Percentiles rank a stretch among this genome's conserved stretches.
Conservation (phyloP, 2,329 filamentous ascomycete genomes). For the Aulographum hederae region DNA sequence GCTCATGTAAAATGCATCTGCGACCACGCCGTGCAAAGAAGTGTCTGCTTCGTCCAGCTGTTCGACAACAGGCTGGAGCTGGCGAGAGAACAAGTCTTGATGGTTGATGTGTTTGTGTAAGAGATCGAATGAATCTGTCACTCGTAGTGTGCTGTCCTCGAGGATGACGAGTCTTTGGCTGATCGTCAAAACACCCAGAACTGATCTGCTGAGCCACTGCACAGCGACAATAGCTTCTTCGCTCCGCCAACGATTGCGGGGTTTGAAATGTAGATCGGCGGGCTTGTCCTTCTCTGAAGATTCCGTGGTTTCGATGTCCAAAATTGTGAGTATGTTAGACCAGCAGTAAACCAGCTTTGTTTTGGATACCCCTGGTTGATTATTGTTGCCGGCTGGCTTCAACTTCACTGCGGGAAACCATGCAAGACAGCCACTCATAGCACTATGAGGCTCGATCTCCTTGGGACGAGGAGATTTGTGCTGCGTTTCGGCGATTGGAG, state of each 20-base stretch:
- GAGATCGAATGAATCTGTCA: conserved; percentile 89
- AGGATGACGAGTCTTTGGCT: conserved; percentile 85
- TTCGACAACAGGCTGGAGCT: conserved; percentile 71
- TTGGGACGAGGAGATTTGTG: conserved; percentile 85
- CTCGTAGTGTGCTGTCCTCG: conserved; percentile 67
- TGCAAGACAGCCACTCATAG: conserved; percentile 82
- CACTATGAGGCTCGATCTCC: conserved; percentile 73
- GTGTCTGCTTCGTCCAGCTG: conserved; percentile 71
- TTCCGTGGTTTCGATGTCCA: conserved; percentile 64
- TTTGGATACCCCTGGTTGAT: conserved; percentile 51
- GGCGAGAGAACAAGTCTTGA: conserved; percentile 71
- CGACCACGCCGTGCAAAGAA: conserved; percentile 87
- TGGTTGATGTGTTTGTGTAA: conserved; percentile 88
- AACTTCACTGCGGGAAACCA: conserved; percentile 96
- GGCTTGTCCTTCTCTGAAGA: conserved; percentile 57
- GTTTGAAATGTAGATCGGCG: conserved; percentile 58
- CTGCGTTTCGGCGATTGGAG: conserved; percentile 87
- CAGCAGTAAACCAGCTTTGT: conserved; percentile 93
- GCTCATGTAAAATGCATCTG: conserved; percentile 96
- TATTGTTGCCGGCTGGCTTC: conserved; percentile 52
- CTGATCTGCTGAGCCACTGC: conserved; percentile 90
- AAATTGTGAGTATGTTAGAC: conserved; percentile 90
- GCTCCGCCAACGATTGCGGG: conserved; percentile 77
- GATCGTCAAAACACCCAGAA: conserved; percentile 79
- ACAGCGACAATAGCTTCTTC: conserved; percentile 92